phyloP scores from a whole-genome alignment of 2,329 filamentous ascomycete species.

The Huntiella bhutanensis region DNA sequence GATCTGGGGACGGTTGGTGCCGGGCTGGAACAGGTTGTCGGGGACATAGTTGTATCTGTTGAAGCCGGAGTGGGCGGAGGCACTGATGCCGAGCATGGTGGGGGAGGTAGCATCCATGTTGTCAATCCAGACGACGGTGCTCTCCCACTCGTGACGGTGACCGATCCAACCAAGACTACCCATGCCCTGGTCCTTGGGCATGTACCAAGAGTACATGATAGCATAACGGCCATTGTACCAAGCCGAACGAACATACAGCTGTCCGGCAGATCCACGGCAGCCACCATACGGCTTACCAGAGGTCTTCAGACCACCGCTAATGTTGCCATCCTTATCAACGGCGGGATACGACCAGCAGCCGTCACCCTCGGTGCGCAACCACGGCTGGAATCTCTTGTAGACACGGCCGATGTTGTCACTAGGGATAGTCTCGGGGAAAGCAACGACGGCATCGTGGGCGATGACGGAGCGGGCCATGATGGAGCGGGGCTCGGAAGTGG shows the following conservation, averaged over 20 bases:
- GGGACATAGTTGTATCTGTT: constrained; percentile 13
- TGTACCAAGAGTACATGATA: constrained; percentile 27
- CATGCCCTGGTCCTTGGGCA: constrained; percentile 25
- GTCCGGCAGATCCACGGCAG: constrained; percentile 20
- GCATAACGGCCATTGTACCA: constrained; percentile 17
- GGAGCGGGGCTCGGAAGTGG: constrained; percentile 12
- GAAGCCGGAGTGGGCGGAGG: constrained; percentile 22
- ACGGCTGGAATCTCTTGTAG: constrained; percentile 21
- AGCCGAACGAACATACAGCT: constrained; percentile 21
- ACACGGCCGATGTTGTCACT: constrained; percentile 15
- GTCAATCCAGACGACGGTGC: constrained; percentile 18
- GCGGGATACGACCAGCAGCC: constrained; percentile 46
- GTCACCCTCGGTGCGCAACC: constrained; percentile 25
- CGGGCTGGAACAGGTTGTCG: constrained; percentile 1
- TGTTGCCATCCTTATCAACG: constrained; percentile 38
- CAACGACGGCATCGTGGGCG: constrained; percentile 18
- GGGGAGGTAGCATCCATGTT: constrained; percentile 15
- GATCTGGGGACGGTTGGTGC: constrained; percentile 15
- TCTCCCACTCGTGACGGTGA: constrained; percentile 25
- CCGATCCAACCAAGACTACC: constrained; percentile 14
- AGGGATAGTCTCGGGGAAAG: constrained; percentile 18
- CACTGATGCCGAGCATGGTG: constrained; percentile 19
- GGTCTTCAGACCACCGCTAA: constrained; percentile 21
- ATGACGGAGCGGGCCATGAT: constrained; percentile 17
- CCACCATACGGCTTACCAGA: constrained; percentile 17